Base-by-base conservation (phyloP, 345 rosid genomes). In the Anacardium occidentale region DNA sequence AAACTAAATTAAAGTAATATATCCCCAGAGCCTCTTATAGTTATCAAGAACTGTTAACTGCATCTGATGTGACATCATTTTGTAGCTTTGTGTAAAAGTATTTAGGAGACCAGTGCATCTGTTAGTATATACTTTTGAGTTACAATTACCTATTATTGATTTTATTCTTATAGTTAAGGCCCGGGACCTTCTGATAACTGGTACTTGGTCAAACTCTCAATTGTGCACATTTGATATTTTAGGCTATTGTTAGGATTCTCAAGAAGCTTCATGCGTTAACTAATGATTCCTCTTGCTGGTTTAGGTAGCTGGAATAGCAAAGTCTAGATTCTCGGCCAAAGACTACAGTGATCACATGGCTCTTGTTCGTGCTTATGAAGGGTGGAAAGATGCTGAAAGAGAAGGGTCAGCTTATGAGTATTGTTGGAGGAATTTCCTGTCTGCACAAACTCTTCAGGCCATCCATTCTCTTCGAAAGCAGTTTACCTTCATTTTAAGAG, bases 271-370 rank as follows among this genome's bases (percentile, higher is more conserved):
- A 17, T 74, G 61, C 42, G 54, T 20, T 66, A 6, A 20, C 14
- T 56, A 70, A 72, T 73, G 52, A 60, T 64, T 69, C 63, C 63
- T 37, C 58, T 69, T 26, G 76, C 42, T 76, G 47, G 29, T 81
- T 51, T 78, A 94, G 98, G 81, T 94, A 77, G 99, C 99, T 62
- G 93, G 96, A 79, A 86, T 90, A 56, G 97, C 99, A 56, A 95
- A 95, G 78, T 91, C 94, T 76, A 89, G 97, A 81, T 95, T 91
- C 83, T 92, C 96, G 21, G 97, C 98, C 8, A 95, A 92, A 85
- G 99, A 95, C 83, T 92, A 91, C 82, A 95, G 99, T 75, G 99
- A 95, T 81, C 99, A 95, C 75, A 90, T 92, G 97, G 99, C 99
- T 32, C 93, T 95, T 24, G 99, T 95, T 13, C 99, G 98, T 58